Evolutionary conservation across 1,284 basidiomycete species (phyloP).

Genomic region (Wolfiporia cocos): DNA sequence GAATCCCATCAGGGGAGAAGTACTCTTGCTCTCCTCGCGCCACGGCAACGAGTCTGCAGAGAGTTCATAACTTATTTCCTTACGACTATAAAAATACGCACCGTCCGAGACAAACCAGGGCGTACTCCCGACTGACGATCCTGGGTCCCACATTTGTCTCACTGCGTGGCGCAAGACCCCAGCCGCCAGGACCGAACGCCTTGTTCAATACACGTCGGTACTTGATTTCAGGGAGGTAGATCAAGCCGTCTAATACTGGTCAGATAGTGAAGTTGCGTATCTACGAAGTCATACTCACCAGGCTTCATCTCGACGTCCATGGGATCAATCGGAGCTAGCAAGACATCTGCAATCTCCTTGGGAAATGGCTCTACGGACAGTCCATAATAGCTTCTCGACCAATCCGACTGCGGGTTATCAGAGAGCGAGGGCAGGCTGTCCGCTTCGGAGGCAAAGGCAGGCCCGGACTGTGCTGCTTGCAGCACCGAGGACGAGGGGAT

Average conservation of each 20-base stretch:
- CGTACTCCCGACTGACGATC: conserved; percentile 92
- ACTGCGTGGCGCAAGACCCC: conserved; percentile 93
- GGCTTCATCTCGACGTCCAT: conserved; percentile 92
- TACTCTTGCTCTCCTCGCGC: conserved; percentile 97
- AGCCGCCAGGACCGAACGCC: conserved; percentile 95
- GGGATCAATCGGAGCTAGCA: conserved; percentile 74
- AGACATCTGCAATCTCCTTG: conserved; percentile 66
- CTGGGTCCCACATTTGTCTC: conserved; percentile 89
- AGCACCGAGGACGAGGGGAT: conserved; percentile 20
- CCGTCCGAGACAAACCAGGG: conserved; percentile 90
- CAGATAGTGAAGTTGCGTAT: background rate
- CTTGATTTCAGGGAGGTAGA: conserved; percentile 98
- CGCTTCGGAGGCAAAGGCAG: conserved; percentile 4
- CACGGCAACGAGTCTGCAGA: conserved; percentile 76
- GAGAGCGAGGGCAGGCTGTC: conserved; percentile 2
- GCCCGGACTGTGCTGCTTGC: background rate
- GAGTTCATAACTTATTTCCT: background rate
- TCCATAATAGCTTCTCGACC: conserved; percentile 87
- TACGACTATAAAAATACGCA: conserved; percentile 21
- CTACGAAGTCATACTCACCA: conserved; percentile 36
- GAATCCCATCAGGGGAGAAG: conserved; percentile 87
- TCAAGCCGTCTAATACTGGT: conserved; percentile 70
- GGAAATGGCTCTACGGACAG: conserved; percentile 77
- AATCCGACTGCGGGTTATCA: conserved; percentile 43
- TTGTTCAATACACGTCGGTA: conserved; percentile 92